Evolutionary conservation across 345 rosid species (phyloP).

Genomic region (Pistacia atlantica): DNA sequence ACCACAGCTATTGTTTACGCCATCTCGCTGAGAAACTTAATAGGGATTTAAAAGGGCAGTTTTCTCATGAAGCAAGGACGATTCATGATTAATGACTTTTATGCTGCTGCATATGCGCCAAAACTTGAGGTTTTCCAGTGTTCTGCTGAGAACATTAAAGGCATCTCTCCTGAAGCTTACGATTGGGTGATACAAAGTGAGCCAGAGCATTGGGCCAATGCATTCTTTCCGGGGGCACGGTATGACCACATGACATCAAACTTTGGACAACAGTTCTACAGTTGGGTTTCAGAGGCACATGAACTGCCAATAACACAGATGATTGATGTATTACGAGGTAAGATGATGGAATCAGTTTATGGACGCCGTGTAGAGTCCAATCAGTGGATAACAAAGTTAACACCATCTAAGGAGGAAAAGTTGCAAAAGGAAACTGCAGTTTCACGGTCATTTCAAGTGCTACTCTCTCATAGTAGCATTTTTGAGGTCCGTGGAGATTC

Average conservation of each 20-base stretch:
- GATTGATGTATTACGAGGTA: conserved; percentile 72
- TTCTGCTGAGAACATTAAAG: conserved; percentile 63
- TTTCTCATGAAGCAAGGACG: conserved; percentile 95
- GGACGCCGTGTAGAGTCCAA: conserved; percentile 63
- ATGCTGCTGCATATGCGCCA: conserved; percentile 75
- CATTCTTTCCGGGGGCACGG: conserved; percentile 72
- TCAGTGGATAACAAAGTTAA: conserved; percentile 71
- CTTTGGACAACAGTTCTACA: conserved; percentile 76
- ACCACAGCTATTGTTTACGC: conserved; percentile 79
- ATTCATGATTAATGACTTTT: conserved; percentile 76
- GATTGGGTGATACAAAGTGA: conserved; percentile 82
- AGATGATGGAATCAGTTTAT: conserved; percentile 85
- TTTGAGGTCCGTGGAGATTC: conserved; percentile 79
- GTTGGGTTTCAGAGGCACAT: conserved; percentile 88
- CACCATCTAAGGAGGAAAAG: conserved; percentile 80
- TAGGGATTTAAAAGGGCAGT: conserved; percentile 74
- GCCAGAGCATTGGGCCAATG: conserved; percentile 91
- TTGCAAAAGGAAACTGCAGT: conserved; percentile 56
- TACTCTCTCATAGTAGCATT: conserved; percentile 45
- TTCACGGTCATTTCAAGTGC: conserved; percentile 54
- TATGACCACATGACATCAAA: conserved; percentile 73
- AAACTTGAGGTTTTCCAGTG: conserved; percentile 59
- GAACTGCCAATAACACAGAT: conserved; percentile 94
- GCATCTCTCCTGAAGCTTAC: conserved; percentile 81
- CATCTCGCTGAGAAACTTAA: conserved; percentile 80